Base-by-base conservation (phyloP, 768 basidiomycete species). In the Roridomyces roridus region DNA sequence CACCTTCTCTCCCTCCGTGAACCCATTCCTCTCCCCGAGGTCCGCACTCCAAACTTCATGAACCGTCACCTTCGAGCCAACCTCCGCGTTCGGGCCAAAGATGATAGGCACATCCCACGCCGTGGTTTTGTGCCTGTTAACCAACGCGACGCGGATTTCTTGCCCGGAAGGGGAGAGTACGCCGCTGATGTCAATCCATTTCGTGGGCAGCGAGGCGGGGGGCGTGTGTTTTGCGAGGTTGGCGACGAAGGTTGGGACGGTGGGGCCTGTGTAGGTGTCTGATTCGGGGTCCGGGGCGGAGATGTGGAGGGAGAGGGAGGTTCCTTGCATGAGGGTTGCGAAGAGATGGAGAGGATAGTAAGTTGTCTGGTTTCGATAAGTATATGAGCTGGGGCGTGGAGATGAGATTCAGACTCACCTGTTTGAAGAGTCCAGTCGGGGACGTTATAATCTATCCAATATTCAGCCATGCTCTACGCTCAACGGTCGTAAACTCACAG, bases 281-380 rank as follows among this genome's bases (percentile, higher is more conserved):
- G 60, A 34, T 2, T 61, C 51, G 1, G 60, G 53, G 6, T 73
- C 71, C 6, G n/a, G 25, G 35, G 73, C 71, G 15, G 69, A 58
- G 50, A 80, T 71, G 51, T 76, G 67, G 28, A 81, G 68, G 28
- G 70, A 57, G 15, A 81, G 70, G 5, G 79, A 73, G 23, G 68
- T 67, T 37, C 83, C 82, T 34, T 76, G 78, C 85, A 87, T 87
- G 49, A 81, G 75, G 36, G 67, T 80, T 2, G 82, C 77, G 70
- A 86, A 86, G 23, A 85, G 74, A 20, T 78, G 74, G 10, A 86
- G 73, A 2, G 82, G 78, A 55, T 75, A 78, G 65, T 78, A 85
- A 26, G 80, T 83, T 12, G 83, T 81, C 61, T 70, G 1, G 80
- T 77, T 15, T 63, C 62, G 18, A 67, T 70, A 15, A 17, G 20